Base-by-base conservation (phyloP, 139 green algal species). In the Protoeuglena noctilucae region DNA sequence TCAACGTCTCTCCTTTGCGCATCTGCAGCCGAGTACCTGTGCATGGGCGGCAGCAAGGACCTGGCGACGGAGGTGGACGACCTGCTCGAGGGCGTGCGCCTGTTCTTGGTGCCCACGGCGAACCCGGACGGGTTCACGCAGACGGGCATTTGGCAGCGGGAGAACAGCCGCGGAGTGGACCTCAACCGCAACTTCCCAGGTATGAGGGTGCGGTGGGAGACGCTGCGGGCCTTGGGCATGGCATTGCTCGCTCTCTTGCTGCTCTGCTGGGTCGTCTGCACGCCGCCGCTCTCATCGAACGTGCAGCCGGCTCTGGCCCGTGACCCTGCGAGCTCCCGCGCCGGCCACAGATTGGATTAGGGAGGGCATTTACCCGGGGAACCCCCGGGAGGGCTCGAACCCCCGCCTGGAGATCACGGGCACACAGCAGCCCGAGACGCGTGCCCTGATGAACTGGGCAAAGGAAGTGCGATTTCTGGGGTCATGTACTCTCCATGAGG, bases 121-220 rank as follows among this genome's bases (percentile, higher is more conserved):
- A 96, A 96, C 64, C 87, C 87, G 6, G 87, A 96, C 60, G 87
- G 87, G 9, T 96, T 90, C 61, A 58, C 57, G 0, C 2, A 2
- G n/a, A 41, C 26, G 4, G 18, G 12, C 34, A 19, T 12, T 7
- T 19, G 7, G 34, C 12, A 23, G 28, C n/a, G 25, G 58, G 50
- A 34, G 28, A 75, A 77, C 67, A 39, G 50, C 7, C 54, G 48
- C 3, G 48, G 47, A 12, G 51, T 77, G 23, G 87, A 96, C 64
- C 65, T 96, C 24, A 96, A 96, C 58, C 73, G 87, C 25, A 72
- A 93, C 70, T 96, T 93, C 59, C n/a, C n/a, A n/a, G n/a, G n/a
- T n/a, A n/a, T n/a, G n/a, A n/a, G n/a, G n/a, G n/a, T n/a, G n/a
- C n/a, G n/a, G n/a, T n/a, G n/a, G n/a, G n/a, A n/a, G n/a, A n/a